These are phyloP conservation scores for Hypoxylon rubiginosum DNA, from an alignment of 2,329 filamentous ascomycete species.

Conservation along the genomic window DNA sequence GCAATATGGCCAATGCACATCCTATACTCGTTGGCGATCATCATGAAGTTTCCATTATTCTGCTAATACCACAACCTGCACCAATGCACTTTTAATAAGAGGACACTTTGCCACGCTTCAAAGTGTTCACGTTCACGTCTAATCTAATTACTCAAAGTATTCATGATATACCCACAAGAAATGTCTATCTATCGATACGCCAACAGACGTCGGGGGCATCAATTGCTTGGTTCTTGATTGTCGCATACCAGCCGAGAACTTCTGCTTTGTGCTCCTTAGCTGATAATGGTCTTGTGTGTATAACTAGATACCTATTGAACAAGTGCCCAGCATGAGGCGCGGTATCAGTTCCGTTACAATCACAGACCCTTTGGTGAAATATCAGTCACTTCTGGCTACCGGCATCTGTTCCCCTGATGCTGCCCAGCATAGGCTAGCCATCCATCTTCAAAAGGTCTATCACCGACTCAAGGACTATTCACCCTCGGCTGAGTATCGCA, in stretches of 20 bases:
- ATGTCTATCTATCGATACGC: conserved; percentile 15
- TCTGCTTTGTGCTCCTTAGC: background rate
- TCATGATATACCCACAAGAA: conserved; percentile 3
- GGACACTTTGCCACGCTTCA: background rate
- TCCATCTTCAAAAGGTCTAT: conserved; percentile 84
- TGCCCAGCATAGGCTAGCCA: conserved; percentile 78
- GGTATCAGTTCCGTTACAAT: conserved; percentile 65
- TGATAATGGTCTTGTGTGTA: background rate
- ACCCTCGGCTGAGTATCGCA: conserved; percentile 76
- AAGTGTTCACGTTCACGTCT: background rate
- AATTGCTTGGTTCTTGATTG: conserved; percentile 1
- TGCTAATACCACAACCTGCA: background rate
- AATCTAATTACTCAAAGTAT: background rate
- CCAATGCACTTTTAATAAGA: background rate
- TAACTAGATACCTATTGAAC: background rate
- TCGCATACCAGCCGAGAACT: background rate
- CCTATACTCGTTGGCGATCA: background rate
- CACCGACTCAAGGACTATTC: conserved; percentile 82
- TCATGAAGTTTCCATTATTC: background rate
- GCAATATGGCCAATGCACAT: background rate
- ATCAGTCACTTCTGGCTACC: conserved; percentile 77
- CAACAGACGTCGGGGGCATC: background rate
- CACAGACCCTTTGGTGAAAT: conserved; percentile 82
- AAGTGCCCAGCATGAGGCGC: conserved; percentile 51
- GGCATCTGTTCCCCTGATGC: conserved; percentile 77